A percentile compares a stretch with the other conserved stretches of the same genome.
Evolutionary conservation across 2,329 filamentous ascomycete species (phyloP).

Genomic region (Podosphaera xanthii): DNA sequence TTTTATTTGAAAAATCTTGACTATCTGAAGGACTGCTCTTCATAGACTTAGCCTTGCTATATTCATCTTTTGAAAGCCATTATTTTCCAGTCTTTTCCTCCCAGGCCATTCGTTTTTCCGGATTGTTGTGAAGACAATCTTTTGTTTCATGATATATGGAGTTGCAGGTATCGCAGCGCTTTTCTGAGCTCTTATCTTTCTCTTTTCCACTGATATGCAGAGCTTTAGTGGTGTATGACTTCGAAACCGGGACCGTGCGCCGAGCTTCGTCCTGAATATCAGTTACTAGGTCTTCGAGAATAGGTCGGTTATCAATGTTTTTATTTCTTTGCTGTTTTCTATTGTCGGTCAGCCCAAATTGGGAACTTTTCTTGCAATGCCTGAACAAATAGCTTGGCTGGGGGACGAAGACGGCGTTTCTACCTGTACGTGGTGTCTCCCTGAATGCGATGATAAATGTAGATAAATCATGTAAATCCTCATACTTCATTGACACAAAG

Average conservation of each 20-base stretch:
- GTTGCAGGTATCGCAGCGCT: neutral
- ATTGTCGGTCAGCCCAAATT: neutral
- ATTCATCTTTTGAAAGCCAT: neutral
- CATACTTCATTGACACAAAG: neutral
- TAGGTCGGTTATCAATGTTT: neutral
- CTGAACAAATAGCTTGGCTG: too few relatives aligned
- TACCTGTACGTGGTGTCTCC: too few relatives aligned
- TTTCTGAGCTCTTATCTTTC: neutral
- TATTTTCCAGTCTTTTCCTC: slow-evolving; percentile 1
- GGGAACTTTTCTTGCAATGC: too few relatives aligned
- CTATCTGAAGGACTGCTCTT: neutral
- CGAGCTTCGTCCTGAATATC: neutral
- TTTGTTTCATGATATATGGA: neutral
- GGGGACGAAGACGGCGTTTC: too few relatives aligned
- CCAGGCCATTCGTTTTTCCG: neutral
- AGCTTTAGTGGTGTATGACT: neutral
- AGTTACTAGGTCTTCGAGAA: neutral
- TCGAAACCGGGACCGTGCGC: neutral
- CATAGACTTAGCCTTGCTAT: neutral
- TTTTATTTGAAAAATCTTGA: neutral
- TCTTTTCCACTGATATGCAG: neutral
- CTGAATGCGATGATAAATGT: neutral
- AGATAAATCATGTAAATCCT: neutral
- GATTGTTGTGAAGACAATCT: neutral
- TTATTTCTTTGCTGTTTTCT: slow-evolving; percentile 1